Evolutionary conservation across 768 basidiomycete species (phyloP).

Genomic region (Cystobasidium tubakii): DNA sequence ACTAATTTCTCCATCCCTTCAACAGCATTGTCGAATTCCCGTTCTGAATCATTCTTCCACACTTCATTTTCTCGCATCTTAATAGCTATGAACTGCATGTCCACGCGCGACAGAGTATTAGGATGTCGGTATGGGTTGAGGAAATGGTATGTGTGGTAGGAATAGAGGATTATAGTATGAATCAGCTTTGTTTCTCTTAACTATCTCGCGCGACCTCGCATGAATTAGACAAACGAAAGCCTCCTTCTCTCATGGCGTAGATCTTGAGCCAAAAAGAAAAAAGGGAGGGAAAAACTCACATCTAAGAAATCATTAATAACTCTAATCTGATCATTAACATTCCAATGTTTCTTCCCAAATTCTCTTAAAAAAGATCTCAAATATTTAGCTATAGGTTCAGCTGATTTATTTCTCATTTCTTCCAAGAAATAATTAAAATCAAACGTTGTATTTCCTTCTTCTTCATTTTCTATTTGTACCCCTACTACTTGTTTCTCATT

Average conservation of each 20-base stretch:
- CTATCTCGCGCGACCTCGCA: too few species aligned
- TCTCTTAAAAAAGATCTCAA: conserved; percentile 55
- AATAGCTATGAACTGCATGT: conserved; percentile 70
- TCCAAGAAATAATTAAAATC: conserved; percentile 93
- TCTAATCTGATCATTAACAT: conserved; percentile 86
- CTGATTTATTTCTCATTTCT: conserved; percentile 79
- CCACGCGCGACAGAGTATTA: background rate
- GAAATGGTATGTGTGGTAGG: too few species aligned
- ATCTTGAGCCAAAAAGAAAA: too few species aligned
- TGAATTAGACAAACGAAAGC: too few species aligned
- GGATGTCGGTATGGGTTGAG: too few species aligned
- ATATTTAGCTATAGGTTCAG: conserved; percentile 91
- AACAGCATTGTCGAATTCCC: conserved; percentile 90
- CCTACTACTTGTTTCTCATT: background rate
- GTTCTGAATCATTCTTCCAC: conserved; percentile 66
- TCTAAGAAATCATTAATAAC: conserved; percentile 88
- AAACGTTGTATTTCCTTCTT: conserved; percentile 52
- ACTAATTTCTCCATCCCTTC: conserved; percentile 99
- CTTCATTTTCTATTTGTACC: conserved; percentile 1
- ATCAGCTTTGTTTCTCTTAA: background rate
- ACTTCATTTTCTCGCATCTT: conserved; percentile 80
- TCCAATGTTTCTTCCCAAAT: conserved; percentile 70
- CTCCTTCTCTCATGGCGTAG: too few species aligned
- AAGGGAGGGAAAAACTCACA: conserved; percentile 53
- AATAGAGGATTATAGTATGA: too few species aligned